Conservation (phyloP, 75 land plant genomes). For the Chamaecyparis obtusa region DNA sequence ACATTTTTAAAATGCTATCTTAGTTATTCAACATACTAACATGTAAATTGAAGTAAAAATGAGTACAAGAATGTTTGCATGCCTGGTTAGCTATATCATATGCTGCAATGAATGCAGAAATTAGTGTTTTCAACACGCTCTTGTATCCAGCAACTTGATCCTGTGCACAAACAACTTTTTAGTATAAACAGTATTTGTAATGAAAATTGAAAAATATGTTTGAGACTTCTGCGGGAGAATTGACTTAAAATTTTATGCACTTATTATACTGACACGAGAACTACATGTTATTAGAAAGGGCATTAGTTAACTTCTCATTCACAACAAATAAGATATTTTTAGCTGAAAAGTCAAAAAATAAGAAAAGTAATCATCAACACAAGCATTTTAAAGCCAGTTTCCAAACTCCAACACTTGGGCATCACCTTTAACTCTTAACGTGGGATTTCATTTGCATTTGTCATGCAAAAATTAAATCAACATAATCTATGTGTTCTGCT, state of each 20-base stretch:
- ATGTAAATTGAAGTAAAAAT: not conserved
- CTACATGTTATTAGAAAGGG: not conserved
- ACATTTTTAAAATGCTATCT: conserved; percentile 11
- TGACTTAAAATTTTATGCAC: not conserved
- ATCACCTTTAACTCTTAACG: not conserved
- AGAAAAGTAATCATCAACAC: not conserved
- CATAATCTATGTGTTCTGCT: not conserved
- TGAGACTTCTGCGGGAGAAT: not conserved
- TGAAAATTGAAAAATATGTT: not conserved
- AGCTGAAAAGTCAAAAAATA: not conserved
- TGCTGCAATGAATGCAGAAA: conserved; percentile 84
- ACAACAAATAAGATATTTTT: not conserved
- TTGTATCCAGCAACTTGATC: conserved; percentile 73
- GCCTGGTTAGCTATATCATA: conserved; percentile 83
- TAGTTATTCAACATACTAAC: not conserved
- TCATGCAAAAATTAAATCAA: not conserved
- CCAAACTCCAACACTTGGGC: not conserved
- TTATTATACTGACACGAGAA: not conserved
- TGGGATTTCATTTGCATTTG: not conserved
- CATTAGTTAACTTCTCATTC: not conserved
- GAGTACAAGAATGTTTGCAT: conserved; percentile 6
- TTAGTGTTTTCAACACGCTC: conserved; percentile 78
- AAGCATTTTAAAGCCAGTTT: not conserved
- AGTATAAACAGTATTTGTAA: not conserved
- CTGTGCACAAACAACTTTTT: conserved; percentile 26